These are phyloP conservation scores for Gossypium bickii DNA, from an alignment of 345 rosid genomes.

Conservation along the genomic window DNA sequence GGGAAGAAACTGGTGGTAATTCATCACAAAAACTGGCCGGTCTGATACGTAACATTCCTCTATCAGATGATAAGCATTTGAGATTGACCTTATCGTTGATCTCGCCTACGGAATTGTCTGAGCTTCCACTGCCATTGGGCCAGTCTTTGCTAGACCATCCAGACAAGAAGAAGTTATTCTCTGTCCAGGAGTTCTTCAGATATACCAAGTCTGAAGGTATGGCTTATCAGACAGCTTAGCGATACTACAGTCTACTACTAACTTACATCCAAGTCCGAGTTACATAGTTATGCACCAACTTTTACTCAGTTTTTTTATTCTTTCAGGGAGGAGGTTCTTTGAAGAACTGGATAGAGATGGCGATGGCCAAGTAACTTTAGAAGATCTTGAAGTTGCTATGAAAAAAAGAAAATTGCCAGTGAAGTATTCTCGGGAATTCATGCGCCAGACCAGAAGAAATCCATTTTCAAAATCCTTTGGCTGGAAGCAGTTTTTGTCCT, in stretches of 20 bases:
- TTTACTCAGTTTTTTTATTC: background rate
- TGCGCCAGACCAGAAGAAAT: constrained; percentile 80
- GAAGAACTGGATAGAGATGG: constrained; percentile 97
- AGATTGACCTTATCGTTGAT: constrained; percentile 75
- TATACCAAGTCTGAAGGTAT: constrained; percentile 98
- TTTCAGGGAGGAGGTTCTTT: constrained; percentile 86
- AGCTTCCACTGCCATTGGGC: constrained; percentile 78
- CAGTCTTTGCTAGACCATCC: constrained; percentile 79
- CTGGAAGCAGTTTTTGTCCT: constrained; percentile 93
- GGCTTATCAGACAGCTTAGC: constrained; percentile 13
- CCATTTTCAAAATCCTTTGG: constrained; percentile 90
- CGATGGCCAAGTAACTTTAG: constrained; percentile 90
- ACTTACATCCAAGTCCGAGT: too few species aligned
- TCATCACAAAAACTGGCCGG: constrained; percentile 64
- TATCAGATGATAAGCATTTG: constrained; percentile 90
- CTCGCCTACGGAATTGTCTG: constrained; percentile 76
- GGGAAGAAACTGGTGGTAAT: constrained; percentile 54
- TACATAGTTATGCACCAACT: background rate
- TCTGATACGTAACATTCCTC: constrained; percentile 77
- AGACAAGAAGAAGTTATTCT: constrained; percentile 86
- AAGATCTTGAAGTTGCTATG: constrained; percentile 95
- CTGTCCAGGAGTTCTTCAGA: constrained; percentile 98
- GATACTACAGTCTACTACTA: too few species aligned
- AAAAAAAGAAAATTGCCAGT: constrained; percentile 81
- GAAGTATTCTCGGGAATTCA: constrained; percentile 82